These are phyloP conservation scores for Aquilaria agallochum DNA, from an alignment of 441 rosid genomes.

Conservation along the genomic window DNA sequence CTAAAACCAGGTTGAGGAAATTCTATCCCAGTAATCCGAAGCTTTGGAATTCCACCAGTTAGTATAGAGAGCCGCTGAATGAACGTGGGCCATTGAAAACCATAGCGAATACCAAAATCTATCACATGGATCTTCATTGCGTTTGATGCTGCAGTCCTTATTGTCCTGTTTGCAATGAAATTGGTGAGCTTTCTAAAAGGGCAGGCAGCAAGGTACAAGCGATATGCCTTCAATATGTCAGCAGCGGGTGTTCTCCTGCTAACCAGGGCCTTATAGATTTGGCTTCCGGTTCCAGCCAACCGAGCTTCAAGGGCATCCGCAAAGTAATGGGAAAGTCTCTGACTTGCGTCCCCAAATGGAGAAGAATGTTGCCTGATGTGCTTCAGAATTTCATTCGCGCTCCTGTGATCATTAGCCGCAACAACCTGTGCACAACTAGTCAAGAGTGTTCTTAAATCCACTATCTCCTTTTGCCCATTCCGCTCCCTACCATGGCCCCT, in stretches of 20 bases:
- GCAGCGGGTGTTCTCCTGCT: slow-evolving; percentile 12
- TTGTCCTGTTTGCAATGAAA: slow-evolving; percentile 31
- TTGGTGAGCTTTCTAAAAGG: slow-evolving; percentile 39
- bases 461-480: slow-evolving; percentile 17
- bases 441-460: slow-evolving; percentile 45
- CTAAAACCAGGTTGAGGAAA: slow-evolving; percentile 51
- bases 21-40: slow-evolving; percentile 56
- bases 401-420: slow-evolving; percentile 23
- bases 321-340: slow-evolving; percentile 29
- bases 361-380: slow-evolving; percentile 28
- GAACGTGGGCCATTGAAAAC: slow-evolving; percentile 57
- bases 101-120: slow-evolving; percentile 35
- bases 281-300: slow-evolving; percentile 19
- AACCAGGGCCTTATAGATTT: slow-evolving; percentile 9
- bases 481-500: slow-evolving; percentile 27
- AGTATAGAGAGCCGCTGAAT: slow-evolving; percentile 37
- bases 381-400: slow-evolving; percentile 20
- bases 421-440: slow-evolving; percentile 51
- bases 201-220: slow-evolving; percentile 20
- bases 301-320: slow-evolving; percentile 31
- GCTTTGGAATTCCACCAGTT: slow-evolving; percentile 34
- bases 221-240: slow-evolving; percentile 19
- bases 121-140: slow-evolving; percentile 39
- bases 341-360: slow-evolving; percentile 23
- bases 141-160: slow-evolving; percentile 20